Percentiles rank a stretch among this genome's conserved stretches.
Conservation (phyloP, 176 grass and related monocot species). For the Luzula sylvatica region DNA sequence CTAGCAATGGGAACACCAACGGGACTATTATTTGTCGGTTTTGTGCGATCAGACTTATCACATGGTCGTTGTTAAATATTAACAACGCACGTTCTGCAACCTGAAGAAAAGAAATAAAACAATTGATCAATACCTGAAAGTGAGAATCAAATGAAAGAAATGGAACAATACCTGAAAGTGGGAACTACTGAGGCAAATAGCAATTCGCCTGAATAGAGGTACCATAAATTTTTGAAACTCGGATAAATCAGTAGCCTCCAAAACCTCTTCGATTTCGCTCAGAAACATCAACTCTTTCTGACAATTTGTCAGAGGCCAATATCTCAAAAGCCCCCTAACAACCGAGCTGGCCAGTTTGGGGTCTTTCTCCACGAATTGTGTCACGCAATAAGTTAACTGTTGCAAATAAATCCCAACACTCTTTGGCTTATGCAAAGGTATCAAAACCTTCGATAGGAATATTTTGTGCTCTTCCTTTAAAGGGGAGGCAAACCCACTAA, state of each 20-base stretch:
- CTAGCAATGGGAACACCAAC: conserved; percentile 56
- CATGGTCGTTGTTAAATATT: conserved; percentile 81
- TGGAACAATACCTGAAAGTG: conserved; percentile 71
- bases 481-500: conserved; percentile 89
- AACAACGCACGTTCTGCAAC: conserved; percentile 92
- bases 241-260: conserved; percentile 53
- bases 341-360: conserved; percentile 68
- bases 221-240: conserved; percentile 97
- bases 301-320: conserved; percentile 90
- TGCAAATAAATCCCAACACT: conserved; percentile 80
- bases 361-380: conserved; percentile 91
- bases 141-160: not conserved
- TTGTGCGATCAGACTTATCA: conserved; percentile 62
- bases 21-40: conserved; percentile 76
- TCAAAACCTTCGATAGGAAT: conserved; percentile 63
- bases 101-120: conserved; percentile 28
- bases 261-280: conserved; percentile 84
- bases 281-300: conserved; percentile 99
- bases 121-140: not conserved
- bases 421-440: conserved; percentile 89
- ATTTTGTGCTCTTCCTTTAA: conserved; percentile 97
- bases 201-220: conserved; percentile 72
- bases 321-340: conserved; percentile 63
- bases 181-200: conserved; percentile 64
- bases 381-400: conserved; percentile 86